These are phyloP conservation scores for Cadophora sp. DNA, from an alignment of 2,329 filamentous ascomycete species.

Conservation along the genomic window DNA sequence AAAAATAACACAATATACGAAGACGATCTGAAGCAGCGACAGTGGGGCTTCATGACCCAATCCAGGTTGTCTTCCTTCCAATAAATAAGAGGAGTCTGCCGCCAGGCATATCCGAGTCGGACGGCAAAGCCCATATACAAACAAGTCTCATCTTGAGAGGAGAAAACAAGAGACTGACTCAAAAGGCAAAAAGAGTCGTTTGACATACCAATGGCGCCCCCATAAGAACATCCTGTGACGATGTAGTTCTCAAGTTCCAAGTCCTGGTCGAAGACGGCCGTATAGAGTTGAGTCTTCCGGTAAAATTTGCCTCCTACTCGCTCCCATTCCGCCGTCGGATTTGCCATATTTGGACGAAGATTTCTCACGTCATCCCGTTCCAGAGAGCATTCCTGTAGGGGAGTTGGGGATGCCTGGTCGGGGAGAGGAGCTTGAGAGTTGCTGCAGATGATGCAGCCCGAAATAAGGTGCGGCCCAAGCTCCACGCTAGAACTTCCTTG, in stretches of 20 bases:
- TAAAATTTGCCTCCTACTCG: constrained; percentile 93
- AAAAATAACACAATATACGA: neutral
- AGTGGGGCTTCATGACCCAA: too few species aligned
- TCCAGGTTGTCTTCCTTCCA: too few species aligned
- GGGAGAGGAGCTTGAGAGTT: constrained; percentile 22
- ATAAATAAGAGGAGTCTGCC: too few species aligned
- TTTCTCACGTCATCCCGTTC: constrained; percentile 32
- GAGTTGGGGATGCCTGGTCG: constrained; percentile 8
- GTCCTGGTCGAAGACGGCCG: constrained; percentile 89
- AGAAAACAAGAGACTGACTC: neutral
- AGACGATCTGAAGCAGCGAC: neutral
- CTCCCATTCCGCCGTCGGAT: constrained; percentile 80
- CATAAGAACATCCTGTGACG: constrained; percentile 89
- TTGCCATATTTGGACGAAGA: constrained; percentile 37
- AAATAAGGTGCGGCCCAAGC: constrained; percentile 42
- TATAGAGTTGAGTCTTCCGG: constrained; percentile 92
- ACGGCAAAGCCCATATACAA: too few species aligned
- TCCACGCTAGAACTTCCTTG: constrained; percentile 34
- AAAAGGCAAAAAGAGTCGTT: neutral
- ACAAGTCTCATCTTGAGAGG: neutral
- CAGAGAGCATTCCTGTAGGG: neutral
- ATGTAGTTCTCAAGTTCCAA: constrained; percentile 95
- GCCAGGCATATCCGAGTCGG: too few species aligned
- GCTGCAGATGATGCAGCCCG: constrained; percentile 19
- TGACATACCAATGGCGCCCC: constrained; percentile 84